Conservation (phyloP, 306 rosid genomes). For the Glycine latifolia region DNA sequence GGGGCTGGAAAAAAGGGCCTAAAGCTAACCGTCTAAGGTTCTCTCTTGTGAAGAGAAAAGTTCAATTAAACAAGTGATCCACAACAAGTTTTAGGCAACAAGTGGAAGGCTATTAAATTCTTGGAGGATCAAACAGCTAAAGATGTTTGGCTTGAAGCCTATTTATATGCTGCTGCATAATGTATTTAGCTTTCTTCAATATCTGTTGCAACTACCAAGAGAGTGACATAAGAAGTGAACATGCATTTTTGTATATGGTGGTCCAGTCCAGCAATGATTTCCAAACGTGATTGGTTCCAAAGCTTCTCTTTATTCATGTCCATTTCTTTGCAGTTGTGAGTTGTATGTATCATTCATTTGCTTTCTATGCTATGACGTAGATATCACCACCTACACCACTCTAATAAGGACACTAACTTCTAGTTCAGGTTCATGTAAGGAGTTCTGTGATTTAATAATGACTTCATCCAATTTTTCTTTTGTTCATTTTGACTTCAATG, state of each 20-base stretch:
- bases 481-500: too few relatives aligned
- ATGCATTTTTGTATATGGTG: conserved; percentile 27
- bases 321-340: background rate
- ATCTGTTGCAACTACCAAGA: conserved; percentile 20
- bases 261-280: conserved; percentile 17
- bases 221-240: conserved; percentile 14
- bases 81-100: background rate
- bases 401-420: conserved; percentile 79
- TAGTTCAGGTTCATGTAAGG: background rate
- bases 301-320: background rate
- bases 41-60: conserved; percentile 18
- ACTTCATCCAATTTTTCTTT: too few relatives aligned
- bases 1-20: background rate
- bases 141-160: conserved; percentile 21
- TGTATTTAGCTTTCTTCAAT: conserved; percentile 10
- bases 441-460: too few relatives aligned
- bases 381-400: conserved; percentile 82
- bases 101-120: background rate
- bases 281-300: conserved; percentile 15
- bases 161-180: background rate
- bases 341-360: background rate
- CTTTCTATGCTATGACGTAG: conserved; percentile 57
- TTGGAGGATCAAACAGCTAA: background rate
- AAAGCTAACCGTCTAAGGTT: background rate
- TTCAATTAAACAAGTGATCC: conserved; percentile 32